Evolutionary conservation across 176 grass and related monocot genomes (phyloP), one percentile per base, ranked within the genome.

Genomic region (Poa pratensis): DNA sequence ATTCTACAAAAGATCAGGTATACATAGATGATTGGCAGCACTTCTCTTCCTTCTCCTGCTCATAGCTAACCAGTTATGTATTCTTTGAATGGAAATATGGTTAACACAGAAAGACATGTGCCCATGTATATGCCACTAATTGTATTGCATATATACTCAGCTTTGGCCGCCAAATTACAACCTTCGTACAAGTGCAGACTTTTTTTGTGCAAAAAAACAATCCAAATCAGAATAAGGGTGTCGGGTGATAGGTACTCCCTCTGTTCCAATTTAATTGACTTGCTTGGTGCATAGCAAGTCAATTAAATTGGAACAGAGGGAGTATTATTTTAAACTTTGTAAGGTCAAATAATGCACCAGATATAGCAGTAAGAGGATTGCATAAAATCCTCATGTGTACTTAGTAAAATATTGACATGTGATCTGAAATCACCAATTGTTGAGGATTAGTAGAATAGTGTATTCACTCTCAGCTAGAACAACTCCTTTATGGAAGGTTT

Each of bases 41-140:
- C 61, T 54, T 43, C 13, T 61, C 22, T 48, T 30, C 46, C 2
- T 66, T 67, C 15, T 34, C 17, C 27, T 79, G 34, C 9, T 67
- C 72, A 46, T 50, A 83, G 52, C 62, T 69, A 39, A 34, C 68
- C 50, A 76, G 9, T 69, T 49, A 58, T 59, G 69, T 79, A 62
- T 83, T 34, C 4, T 28, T 52, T 78, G 6, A 43, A 52, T 78
- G 30, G n/a, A 61, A 88, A 78, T 22, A 69, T 39, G 35, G 15
- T 11, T 34, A 64, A 70, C 22, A 86, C 50, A 59, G 75, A 75
- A 81, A 68, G 17, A 2, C 5, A 73, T 73, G 46, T 52, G 16
- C 17, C 57, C 11, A 73, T 73, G 15, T 58, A 42, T 72, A 72
- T 57, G 49, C 80, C 49, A 68, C 35, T 81, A 81, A 81, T 68